A percentile compares a stretch with the other conserved stretches of the same genome.
phyloP scores from a whole-genome alignment of 1,284 basidiomycete genomes.

The Coniferiporia weirii region DNA sequence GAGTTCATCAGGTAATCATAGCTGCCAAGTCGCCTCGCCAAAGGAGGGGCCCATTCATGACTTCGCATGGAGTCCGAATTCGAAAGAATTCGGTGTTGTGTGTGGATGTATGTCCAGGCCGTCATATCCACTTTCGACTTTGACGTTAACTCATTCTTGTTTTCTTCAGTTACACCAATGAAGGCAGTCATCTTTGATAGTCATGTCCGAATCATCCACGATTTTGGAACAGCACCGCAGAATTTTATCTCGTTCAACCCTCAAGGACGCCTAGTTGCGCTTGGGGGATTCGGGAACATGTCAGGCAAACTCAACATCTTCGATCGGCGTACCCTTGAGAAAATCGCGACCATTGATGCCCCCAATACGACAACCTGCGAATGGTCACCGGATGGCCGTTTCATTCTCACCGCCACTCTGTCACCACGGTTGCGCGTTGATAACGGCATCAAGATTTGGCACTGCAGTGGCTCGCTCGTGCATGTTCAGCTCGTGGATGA shows the following conservation, averaged over 20 bases:
- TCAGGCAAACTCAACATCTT: constrained; percentile 91
- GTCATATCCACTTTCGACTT: background rate
- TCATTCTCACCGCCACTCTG: constrained; percentile 89
- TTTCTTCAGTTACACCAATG: constrained; percentile 81
- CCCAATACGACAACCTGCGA: constrained; percentile 92
- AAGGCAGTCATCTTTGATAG: constrained; percentile 90
- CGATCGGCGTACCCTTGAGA: constrained; percentile 82
- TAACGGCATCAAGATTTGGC: constrained; percentile 96
- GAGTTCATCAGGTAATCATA: constrained; percentile 92
- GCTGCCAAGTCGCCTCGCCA: constrained; percentile 88
- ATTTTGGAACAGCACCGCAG: constrained; percentile 85
- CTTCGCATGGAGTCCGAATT: constrained; percentile 96
- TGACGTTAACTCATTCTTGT: constrained; percentile 5
- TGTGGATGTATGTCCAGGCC: constrained; percentile 77
- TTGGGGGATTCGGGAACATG: constrained; percentile 95
- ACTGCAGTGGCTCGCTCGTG: constrained; percentile 82
- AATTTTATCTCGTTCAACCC: constrained; percentile 96
- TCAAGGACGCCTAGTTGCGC: constrained; percentile 82
- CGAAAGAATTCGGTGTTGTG: constrained; percentile 92
- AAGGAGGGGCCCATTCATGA: constrained; percentile 98
- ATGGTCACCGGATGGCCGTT: constrained; percentile 93
- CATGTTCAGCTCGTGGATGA: constrained; percentile 78
- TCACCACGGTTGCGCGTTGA: constrained; percentile 94
- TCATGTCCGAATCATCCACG: constrained; percentile 83
- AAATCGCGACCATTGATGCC: constrained; percentile 84